Conservation (phyloP, 768 basidiomycete genomes). For the Kwoniella dejecticola region DNA sequence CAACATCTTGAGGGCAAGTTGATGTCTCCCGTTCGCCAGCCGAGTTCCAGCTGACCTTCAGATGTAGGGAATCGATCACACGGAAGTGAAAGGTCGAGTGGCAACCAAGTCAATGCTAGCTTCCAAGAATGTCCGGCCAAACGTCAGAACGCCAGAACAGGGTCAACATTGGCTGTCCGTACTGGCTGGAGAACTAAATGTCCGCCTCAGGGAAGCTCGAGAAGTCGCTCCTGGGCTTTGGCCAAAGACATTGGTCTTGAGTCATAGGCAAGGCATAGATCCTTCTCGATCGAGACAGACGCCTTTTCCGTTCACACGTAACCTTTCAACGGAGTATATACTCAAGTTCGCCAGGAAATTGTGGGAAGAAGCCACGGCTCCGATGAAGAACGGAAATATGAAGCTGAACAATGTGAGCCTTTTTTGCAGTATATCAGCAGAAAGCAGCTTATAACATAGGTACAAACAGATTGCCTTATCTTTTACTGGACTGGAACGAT, state of each 20-base stretch:
- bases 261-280: conserved; percentile 64
- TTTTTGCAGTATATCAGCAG: not conserved
- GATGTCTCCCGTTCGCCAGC: too few species aligned
- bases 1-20: conserved; percentile 75
- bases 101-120: conserved; percentile 89
- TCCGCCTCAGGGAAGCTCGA: conserved; percentile 80
- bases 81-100: conserved; percentile 87
- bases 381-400: conserved; percentile 56
- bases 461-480: conserved; percentile 45
- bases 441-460: not conserved
- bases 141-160: conserved; percentile 71
- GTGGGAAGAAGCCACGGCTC: conserved; percentile 82
- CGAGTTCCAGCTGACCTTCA: conserved; percentile 16
- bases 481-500: conserved; percentile 46
- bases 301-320: conserved; percentile 78
- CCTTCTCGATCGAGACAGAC: conserved; percentile 75
- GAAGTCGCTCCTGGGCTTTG: conserved; percentile 72
- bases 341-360: conserved; percentile 74
- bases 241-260: conserved; percentile 88
- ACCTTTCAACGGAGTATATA: conserved; percentile 74
- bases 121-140: conserved; percentile 85
- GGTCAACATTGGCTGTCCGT: conserved; percentile 90
- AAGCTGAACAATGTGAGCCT: conserved; percentile 68
- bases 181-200: conserved; percentile 82
- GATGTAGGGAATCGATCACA: conserved; percentile 72